Evolutionary conservation across 2,329 filamentous ascomycete genomes (phyloP).

Genomic region (Alternaria angustiovoidea): DNA sequence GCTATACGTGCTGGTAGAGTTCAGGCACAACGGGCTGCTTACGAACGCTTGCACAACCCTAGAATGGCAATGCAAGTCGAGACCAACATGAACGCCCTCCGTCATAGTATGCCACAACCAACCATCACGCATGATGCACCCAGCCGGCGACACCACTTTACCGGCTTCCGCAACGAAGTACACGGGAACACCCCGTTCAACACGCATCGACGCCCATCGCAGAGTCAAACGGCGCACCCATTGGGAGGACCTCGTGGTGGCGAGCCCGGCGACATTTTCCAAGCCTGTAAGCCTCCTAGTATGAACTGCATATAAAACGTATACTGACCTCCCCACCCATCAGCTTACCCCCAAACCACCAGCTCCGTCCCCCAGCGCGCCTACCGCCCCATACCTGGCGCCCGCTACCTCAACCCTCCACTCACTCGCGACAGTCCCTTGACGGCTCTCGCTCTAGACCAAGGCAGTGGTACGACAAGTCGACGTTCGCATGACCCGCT

Average conservation of each 20-base stretch:
- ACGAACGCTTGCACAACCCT: constrained; percentile 24
- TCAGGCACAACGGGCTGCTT: constrained; percentile 25
- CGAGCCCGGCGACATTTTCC: background rate
- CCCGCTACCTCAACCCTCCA: constrained; percentile 6
- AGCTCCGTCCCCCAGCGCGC: background rate
- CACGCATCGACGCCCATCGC: background rate
- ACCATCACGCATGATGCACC: constrained; percentile 22
- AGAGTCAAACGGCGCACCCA: background rate
- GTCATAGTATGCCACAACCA: constrained; percentile 23
- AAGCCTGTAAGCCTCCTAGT: background rate
- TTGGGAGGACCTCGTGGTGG: no score
- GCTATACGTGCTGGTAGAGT: constrained; percentile 16
- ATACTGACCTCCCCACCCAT: background rate
- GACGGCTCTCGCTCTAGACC: constrained; percentile 17
- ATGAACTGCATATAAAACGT: background rate
- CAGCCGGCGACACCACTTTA: constrained; percentile 18
- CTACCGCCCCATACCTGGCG: constrained; percentile 1
- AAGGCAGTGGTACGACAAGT: constrained; percentile 22
- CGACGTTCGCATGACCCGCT: constrained; percentile 19
- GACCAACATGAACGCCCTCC: constrained; percentile 4
- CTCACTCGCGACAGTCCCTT: constrained; percentile 6
- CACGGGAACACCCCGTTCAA: constrained; percentile 16
- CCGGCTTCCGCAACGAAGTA: constrained; percentile 7
- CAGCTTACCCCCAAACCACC: constrained; percentile 9
- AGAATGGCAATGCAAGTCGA: background rate